Evolutionary conservation across 2,329 filamentous ascomycete species (phyloP).

Genomic region (Monascus ruber): DNA sequence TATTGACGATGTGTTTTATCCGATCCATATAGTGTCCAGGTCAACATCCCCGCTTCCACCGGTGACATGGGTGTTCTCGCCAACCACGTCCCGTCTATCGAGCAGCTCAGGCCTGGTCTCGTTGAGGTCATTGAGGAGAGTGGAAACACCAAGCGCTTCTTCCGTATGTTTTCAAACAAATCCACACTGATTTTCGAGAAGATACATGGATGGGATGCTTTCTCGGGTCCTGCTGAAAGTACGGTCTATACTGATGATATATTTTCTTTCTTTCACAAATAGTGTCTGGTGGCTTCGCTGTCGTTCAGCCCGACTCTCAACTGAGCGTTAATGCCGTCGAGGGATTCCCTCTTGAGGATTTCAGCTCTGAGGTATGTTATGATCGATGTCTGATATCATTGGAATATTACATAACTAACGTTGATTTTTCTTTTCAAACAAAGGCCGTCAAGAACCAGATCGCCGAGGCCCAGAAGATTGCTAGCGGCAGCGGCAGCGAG

Average conservation of each 20-base stretch:
- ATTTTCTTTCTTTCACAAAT: slow-evolving; percentile 7
- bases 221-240: background rate
- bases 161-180: slow-evolving; percentile 54
- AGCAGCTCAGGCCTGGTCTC: slow-evolving; percentile 95
- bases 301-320: slow-evolving; percentile 86
- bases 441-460: slow-evolving; percentile 78
- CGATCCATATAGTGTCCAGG: slow-evolving; percentile 63
- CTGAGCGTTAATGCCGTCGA: slow-evolving; percentile 98
- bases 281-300: slow-evolving; percentile 96
- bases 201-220: no score
- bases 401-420: background rate
- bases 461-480: slow-evolving; percentile 90
- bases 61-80: slow-evolving; percentile 99
- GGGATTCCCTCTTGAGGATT: slow-evolving; percentile 88
- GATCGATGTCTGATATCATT: no score
- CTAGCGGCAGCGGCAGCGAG: slow-evolving; percentile 80
- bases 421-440: background rate
- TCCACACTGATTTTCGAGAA: background rate
- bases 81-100: slow-evolving; percentile 96
- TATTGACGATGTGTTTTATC: slow-evolving; percentile 47
- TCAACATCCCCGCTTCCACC: slow-evolving; percentile 96
- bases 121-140: slow-evolving; percentile 93
- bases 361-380: slow-evolving; percentile 63
- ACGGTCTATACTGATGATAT: slow-evolving; percentile 5
- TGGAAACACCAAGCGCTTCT: slow-evolving; percentile 86